Evolutionary conservation across 179 eudicot species (phyloP).

Genomic region (Silene vulgaris): DNA sequence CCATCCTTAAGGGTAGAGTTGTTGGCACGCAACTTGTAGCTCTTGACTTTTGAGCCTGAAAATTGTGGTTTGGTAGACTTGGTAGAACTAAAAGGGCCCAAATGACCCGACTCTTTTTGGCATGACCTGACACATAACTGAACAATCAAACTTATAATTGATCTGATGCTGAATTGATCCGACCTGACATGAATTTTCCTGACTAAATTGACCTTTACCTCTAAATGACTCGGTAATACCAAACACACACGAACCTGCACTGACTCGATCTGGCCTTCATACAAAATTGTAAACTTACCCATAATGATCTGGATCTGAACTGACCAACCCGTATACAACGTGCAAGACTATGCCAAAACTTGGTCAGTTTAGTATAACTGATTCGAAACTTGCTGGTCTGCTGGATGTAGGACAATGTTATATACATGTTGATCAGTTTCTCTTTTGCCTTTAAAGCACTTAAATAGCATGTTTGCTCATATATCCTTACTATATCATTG

Average conservation of each 20-base stretch:
- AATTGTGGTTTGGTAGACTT: no score
- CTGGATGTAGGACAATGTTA: not conserved
- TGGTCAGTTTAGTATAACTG: not conserved
- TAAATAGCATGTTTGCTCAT: not conserved
- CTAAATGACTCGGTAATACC: not conserved
- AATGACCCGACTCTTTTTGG: no score
- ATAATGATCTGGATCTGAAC: not conserved
- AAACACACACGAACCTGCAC: not conserved
- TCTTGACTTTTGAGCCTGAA: not conserved
- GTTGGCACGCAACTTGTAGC: not conserved
- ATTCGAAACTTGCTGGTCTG: not conserved
- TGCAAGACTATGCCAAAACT: not conserved
- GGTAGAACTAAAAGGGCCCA: no score
- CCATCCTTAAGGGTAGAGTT: no score
- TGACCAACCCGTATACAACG: not conserved
- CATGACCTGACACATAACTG: not conserved
- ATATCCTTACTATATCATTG: constrained; percentile 2
- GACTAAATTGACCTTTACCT: not conserved
- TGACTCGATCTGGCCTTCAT: not conserved
- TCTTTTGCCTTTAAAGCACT: not conserved
- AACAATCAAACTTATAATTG: not conserved
- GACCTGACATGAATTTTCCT: not conserved
- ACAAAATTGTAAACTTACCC: not conserved
- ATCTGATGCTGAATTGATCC: not conserved
- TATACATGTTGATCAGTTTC: constrained; percentile 1